Evolutionary conservation across 345 rosid genomes (phyloP).

Genomic region (Sapria himalayana): DNA sequence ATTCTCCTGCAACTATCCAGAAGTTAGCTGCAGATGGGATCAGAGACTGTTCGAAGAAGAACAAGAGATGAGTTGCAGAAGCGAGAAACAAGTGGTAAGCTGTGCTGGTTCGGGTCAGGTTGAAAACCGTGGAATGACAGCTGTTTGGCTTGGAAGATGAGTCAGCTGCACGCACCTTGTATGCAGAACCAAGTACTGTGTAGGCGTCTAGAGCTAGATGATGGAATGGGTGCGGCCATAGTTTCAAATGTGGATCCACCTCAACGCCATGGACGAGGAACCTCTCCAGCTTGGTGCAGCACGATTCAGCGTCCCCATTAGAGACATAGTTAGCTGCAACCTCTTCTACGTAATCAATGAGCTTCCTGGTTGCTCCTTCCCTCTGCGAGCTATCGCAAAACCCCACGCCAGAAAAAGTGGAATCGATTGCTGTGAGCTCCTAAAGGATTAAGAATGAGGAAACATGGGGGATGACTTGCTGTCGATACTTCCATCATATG

Average conservation of each 20-base stretch:
- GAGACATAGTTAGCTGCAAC: constrained; percentile 30
- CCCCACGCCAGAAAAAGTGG: constrained; percentile 6
- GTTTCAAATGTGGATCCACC: constrained; percentile 10
- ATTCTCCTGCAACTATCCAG: constrained; percentile 58
- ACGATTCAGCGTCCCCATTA: constrained; percentile 26
- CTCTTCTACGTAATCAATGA: constrained; percentile 28
- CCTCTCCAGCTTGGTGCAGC: constrained; percentile 45
- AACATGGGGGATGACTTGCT: neutral
- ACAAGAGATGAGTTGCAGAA: constrained; percentile 28
- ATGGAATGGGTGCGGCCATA: constrained; percentile 38
- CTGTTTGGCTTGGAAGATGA: constrained; percentile 11
- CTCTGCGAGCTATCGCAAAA: constrained; percentile 9
- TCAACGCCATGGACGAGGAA: constrained; percentile 22
- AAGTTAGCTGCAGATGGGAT: constrained; percentile 31
- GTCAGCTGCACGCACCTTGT: constrained; percentile 26
- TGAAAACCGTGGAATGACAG: constrained; percentile 15
- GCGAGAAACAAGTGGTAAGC: constrained; percentile 69
- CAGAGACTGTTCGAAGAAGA: constrained; percentile 30
- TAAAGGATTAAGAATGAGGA: constrained; percentile 8
- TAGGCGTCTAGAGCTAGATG: constrained; percentile 38
- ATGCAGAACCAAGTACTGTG: constrained; percentile 47
- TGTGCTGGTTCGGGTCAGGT: constrained; percentile 27
- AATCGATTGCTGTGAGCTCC: constrained; percentile 24
- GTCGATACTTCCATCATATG: neutral
- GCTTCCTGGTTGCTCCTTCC: constrained; percentile 18